Conservation (phyloP, 2,329 filamentous ascomycete species). For the Verticillium longisporum region DNA sequence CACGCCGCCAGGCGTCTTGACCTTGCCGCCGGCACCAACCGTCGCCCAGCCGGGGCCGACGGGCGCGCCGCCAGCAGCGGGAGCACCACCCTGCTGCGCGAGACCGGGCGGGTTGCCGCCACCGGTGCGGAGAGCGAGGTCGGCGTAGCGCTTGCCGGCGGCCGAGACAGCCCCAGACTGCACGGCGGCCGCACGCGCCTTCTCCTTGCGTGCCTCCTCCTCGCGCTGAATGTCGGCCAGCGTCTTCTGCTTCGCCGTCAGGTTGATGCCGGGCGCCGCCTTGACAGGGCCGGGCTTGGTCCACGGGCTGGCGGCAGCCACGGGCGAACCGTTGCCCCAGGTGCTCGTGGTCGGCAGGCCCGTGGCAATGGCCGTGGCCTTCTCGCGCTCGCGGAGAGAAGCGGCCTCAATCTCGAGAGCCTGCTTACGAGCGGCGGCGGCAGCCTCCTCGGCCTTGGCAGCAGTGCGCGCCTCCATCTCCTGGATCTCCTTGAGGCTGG, state of each 20-base stretch:
- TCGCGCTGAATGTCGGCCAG: conserved; percentile 95
- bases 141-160: conserved; percentile 83
- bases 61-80: conserved; percentile 32
- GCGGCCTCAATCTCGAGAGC: conserved; percentile 73
- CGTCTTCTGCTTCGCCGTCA: conserved; percentile 67
- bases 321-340: conserved; percentile 77
- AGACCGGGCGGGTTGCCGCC: conserved; percentile 9
- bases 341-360: conserved; percentile 83
- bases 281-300: conserved; percentile 52
- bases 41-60: conserved; percentile 74
- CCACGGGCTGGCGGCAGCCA: conserved; percentile 58
- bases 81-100: conserved; percentile 32
- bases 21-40: conserved; percentile 88
- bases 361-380: conserved; percentile 52
- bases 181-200: conserved; percentile 45
- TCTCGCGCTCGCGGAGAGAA: conserved; percentile 53
- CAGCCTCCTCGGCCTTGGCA: conserved; percentile 78
- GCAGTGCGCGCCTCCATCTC: conserved; percentile 91
- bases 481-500: conserved; percentile 93
- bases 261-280: conserved; percentile 18
- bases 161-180: conserved; percentile 39
- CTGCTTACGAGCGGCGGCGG: conserved; percentile 68
- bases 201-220: conserved; percentile 85
- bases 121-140: conserved; percentile 73
- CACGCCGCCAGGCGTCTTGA: conserved; percentile 64